A percentile compares a stretch with the other conserved stretches of the same genome.
These are phyloP conservation scores for Solanum sitiens DNA, from an alignment of 257 asterid genomes.

Conservation along the genomic window DNA sequence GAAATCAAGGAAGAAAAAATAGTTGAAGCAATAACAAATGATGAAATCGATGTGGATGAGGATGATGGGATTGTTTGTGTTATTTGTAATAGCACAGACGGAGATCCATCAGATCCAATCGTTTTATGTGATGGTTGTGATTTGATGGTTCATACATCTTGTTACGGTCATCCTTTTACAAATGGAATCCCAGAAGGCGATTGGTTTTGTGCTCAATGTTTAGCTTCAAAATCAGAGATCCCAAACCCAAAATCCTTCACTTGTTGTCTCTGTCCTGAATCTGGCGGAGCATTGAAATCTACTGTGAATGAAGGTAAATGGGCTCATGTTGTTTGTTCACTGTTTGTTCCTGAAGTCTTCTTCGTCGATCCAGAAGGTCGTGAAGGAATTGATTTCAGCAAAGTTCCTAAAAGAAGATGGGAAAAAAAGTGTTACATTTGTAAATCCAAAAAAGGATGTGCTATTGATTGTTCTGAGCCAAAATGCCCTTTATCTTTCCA, in stretches of 20 bases:
- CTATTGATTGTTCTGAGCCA: conserved; percentile 72
- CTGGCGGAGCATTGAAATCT: conserved; percentile 68
- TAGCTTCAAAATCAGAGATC: conserved; percentile 9
- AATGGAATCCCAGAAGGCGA: conserved; percentile 72
- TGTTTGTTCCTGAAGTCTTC: conserved; percentile 76
- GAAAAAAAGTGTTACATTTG: conserved; percentile 49
- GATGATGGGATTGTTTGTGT: conserved; percentile 69
- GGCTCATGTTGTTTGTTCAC: conserved; percentile 83
- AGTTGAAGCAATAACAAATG: neutral
- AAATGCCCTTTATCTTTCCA: conserved; percentile 58
- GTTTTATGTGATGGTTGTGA: conserved; percentile 93
- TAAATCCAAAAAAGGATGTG: conserved; percentile 44
- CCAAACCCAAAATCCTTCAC: neutral
- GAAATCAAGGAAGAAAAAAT: neutral
- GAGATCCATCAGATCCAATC: conserved; percentile 74
- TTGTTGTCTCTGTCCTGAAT: conserved; percentile 64
- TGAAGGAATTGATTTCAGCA: conserved; percentile 52
- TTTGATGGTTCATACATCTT: conserved; percentile 69
- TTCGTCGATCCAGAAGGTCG: conserved; percentile 48
- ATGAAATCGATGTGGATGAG: neutral
- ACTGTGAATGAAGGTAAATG: conserved; percentile 50
- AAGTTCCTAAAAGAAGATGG: conserved; percentile 55
- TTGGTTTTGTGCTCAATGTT: conserved; percentile 73
- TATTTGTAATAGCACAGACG: conserved; percentile 73
- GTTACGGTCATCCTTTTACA: conserved; percentile 68